Evolutionary conservation across 2,329 filamentous ascomycete genomes (phyloP).

Genomic region (Colletotrichum lini): DNA sequence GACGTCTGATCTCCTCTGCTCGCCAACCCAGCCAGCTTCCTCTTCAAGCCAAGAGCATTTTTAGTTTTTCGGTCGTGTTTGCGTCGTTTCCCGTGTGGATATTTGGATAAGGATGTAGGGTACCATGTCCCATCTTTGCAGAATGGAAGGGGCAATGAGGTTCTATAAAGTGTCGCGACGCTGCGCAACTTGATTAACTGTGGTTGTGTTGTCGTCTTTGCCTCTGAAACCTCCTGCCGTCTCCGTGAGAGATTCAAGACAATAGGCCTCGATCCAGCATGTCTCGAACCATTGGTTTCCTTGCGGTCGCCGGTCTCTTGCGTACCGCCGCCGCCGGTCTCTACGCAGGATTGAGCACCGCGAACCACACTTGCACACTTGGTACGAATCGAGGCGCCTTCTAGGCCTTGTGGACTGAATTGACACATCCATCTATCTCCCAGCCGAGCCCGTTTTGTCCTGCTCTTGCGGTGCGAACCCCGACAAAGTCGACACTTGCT

Average conservation of each 20-base stretch:
- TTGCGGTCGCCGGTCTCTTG: constrained; percentile 47
- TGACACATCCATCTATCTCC: constrained; percentile 7
- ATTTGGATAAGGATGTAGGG: constrained; percentile 13
- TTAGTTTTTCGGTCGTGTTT: constrained; percentile 10
- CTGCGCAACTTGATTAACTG: not conserved
- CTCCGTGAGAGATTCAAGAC: constrained; percentile 7
- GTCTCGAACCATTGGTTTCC: constrained; percentile 45
- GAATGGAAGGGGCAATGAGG: constrained; percentile 25
- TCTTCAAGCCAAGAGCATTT: constrained; percentile 40
- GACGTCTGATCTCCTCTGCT: constrained; percentile 27
- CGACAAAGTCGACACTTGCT: constrained; percentile 71
- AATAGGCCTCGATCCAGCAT: constrained; percentile 42
- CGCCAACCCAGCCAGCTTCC: constrained; percentile 41
- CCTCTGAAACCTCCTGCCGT: constrained; percentile 9
- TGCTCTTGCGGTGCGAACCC: constrained; percentile 63
- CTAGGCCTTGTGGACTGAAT: not conserved
- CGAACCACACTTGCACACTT: constrained; percentile 71
- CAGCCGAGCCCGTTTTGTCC: constrained; percentile 57
- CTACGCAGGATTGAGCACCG: constrained; percentile 60
- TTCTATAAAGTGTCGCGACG: constrained; percentile 19
- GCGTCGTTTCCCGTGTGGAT: constrained; percentile 38
- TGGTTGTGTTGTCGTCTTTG: constrained; percentile 1
- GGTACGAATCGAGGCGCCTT: constrained; percentile 49
- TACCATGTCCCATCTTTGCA: constrained; percentile 11
- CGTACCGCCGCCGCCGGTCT: constrained; percentile 54